These are phyloP conservation scores for Hyaloscypha finlandica DNA, from an alignment of 495 filamentous ascomycete species.

Conservation along the genomic window DNA sequence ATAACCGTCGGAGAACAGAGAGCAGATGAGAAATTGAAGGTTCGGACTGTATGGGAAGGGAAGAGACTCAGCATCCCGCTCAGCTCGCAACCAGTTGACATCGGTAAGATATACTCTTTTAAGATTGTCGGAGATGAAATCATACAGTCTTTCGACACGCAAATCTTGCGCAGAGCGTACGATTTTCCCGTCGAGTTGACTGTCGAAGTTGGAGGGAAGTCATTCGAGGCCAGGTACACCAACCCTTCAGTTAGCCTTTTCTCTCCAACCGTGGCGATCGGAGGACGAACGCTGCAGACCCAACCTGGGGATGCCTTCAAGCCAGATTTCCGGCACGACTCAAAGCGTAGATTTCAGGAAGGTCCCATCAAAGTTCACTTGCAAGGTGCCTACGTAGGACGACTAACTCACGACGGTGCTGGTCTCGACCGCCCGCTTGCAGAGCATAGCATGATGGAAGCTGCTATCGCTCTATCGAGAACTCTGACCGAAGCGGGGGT, in stretches of 20 bases:
- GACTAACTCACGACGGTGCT: background rate
- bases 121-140: background rate
- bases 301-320: background rate
- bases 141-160: background rate
- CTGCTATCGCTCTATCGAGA: slow-evolving; percentile 3
- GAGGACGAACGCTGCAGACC: background rate
- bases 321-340: background rate
- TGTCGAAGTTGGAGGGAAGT: slow-evolving; percentile 1
- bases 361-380: background rate
- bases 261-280: background rate
- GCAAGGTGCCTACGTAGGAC: background rate
- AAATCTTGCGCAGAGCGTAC: background rate
- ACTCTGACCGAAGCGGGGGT: background rate
- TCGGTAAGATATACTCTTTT: background rate
- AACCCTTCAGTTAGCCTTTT: background rate
- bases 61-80: slow-evolving; percentile 3
- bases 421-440: background rate
- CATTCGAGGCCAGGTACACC: background rate
- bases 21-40: background rate
- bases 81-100: background rate
- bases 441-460: slow-evolving; percentile 7
- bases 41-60: background rate
- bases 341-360: background rate
- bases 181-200: background rate
- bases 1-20: background rate